Conservation (phyloP, 2,329 filamentous ascomycete genomes). For the Arthrobotrys sinensis region DNA sequence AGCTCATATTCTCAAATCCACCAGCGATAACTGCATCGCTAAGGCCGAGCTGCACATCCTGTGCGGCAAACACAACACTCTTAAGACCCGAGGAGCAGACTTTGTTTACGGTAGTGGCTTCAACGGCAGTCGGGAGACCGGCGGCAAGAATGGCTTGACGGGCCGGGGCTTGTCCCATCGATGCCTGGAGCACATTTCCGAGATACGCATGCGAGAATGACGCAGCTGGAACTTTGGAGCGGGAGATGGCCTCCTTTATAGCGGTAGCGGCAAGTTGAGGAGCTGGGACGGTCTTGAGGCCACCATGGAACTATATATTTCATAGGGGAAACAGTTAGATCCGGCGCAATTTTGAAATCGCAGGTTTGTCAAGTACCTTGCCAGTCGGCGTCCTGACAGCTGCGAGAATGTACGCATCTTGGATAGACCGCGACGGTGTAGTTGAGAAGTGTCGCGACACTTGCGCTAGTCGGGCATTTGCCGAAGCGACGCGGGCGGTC, state of each 20-base stretch:
- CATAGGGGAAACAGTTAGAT: neutral
- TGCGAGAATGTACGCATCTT: slow-evolving; percentile 94
- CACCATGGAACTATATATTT: slow-evolving; percentile 85
- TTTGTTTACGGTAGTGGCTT: slow-evolving; percentile 96
- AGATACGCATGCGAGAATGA: slow-evolving; percentile 95
- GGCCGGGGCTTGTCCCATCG: slow-evolving; percentile 89
- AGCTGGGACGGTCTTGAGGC: slow-evolving; percentile 84
- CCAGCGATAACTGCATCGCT: slow-evolving; percentile 91
- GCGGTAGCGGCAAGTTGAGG: slow-evolving; percentile 90
- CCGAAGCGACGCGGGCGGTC: slow-evolving; percentile 49
- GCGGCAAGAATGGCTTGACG: slow-evolving; percentile 92
- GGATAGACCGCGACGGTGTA: slow-evolving; percentile 73
- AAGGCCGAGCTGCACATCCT: slow-evolving; percentile 93
- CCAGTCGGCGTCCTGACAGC: slow-evolving; percentile 90
- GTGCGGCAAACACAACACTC: slow-evolving; percentile 88
- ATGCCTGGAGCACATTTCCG: slow-evolving; percentile 91
- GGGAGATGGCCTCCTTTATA: slow-evolving; percentile 90
- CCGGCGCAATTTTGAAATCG: slow-evolving; percentile 8
- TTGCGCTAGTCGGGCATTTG: slow-evolving; percentile 69
- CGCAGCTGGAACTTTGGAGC: slow-evolving; percentile 84
- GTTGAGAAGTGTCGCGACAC: slow-evolving; percentile 72
- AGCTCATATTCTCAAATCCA: slow-evolving; percentile 98
- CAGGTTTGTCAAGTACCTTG: slow-evolving; percentile 74
- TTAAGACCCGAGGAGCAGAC: slow-evolving; percentile 94
- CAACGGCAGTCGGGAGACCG: slow-evolving; percentile 83